Conservation (phyloP, 2,329 filamentous ascomycete species). For the Pyrenophora teres region DNA sequence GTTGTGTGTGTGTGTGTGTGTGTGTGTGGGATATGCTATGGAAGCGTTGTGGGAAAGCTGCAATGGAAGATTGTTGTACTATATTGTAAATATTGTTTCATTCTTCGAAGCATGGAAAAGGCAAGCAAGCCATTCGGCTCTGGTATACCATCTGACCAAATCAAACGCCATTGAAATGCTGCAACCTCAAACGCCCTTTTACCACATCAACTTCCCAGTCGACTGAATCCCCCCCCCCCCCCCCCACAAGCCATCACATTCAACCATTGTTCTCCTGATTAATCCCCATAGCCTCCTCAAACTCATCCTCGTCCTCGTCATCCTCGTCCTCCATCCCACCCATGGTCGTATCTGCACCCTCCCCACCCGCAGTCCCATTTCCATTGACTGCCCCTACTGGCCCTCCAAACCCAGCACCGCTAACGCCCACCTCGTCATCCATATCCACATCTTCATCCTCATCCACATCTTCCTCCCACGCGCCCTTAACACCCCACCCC, state of each 20-base stretch:
- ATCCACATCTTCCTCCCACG: slow-evolving; percentile 70
- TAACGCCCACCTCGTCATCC: slow-evolving; percentile 11
- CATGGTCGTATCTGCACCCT: slow-evolving; percentile 38
- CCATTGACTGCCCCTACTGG: slow-evolving; percentile 31
- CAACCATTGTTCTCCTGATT: slow-evolving; percentile 1
- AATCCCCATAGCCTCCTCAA: slow-evolving; percentile 48
- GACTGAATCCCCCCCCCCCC: neutral
- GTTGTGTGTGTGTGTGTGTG: neutral
- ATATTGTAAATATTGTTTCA: slow-evolving; percentile 14
- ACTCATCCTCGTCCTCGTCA: slow-evolving; percentile 48
- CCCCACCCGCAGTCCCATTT: slow-evolving; percentile 17
- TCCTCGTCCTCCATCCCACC: slow-evolving; percentile 41
- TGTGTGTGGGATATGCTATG: too few species aligned
- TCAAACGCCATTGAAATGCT: slow-evolving; percentile 28
- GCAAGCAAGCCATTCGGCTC: slow-evolving; percentile 17
- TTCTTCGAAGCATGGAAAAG: neutral
- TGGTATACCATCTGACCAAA: slow-evolving; percentile 29
- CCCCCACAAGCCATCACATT: neutral
- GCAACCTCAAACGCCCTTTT: slow-evolving; percentile 4
- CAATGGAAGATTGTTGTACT: slow-evolving; percentile 9
- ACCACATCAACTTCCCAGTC: neutral
- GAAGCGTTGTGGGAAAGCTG: too few species aligned
- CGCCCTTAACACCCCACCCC: slow-evolving; percentile 39
- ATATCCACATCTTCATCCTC: slow-evolving; percentile 71
- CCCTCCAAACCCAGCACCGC: slow-evolving; percentile 46